Percentiles rank a stretch among this genome's conserved stretches.
phyloP scores from a whole-genome alignment of 768 basidiomycete genomes.

The Leccinum arenicola region DNA sequence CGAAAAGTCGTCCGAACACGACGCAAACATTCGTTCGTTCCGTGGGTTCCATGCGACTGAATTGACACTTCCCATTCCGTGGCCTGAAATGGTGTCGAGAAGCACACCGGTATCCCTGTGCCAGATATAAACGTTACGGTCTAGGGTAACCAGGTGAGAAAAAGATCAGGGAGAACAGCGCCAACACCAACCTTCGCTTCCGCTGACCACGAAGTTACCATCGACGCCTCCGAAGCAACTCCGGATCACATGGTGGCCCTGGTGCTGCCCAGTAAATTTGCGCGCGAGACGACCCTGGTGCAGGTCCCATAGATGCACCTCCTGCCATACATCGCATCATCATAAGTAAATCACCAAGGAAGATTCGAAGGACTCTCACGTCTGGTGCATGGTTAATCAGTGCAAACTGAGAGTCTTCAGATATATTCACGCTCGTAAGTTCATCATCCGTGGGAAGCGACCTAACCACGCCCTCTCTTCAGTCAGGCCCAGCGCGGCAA shows the following conservation, averaged over 20 bases:
- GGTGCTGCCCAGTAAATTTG: constrained; percentile 83
- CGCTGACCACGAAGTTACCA: constrained; percentile 87
- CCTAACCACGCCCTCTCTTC: constrained; percentile 34
- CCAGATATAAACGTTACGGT: constrained; percentile 94
- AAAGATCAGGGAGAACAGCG: constrained; percentile 1
- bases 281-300: constrained; percentile 64
- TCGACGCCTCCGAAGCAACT: constrained; percentile 92
- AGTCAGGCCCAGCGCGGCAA: constrained; percentile 9
- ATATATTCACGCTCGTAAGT: constrained; percentile 84
- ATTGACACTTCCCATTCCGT: constrained; percentile 89
- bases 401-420: constrained; percentile 81
- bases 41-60: constrained; percentile 95
- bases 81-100: constrained; percentile 86
- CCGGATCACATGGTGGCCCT: constrained; percentile 81
- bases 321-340: constrained; percentile 45
- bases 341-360: constrained; percentile 6
- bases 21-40: constrained; percentile 90
- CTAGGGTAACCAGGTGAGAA: constrained; percentile 41
- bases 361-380: constrained; percentile 44
- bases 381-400: constrained; percentile 86
- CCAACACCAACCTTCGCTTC: constrained; percentile 79
- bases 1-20: constrained; percentile 89
- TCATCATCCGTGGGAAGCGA: constrained; percentile 71
- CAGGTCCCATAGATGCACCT: constrained; percentile 87
- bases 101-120: constrained; percentile 80